Conservation (phyloP, 106 monocot species). For the Posidonia australis region DNA sequence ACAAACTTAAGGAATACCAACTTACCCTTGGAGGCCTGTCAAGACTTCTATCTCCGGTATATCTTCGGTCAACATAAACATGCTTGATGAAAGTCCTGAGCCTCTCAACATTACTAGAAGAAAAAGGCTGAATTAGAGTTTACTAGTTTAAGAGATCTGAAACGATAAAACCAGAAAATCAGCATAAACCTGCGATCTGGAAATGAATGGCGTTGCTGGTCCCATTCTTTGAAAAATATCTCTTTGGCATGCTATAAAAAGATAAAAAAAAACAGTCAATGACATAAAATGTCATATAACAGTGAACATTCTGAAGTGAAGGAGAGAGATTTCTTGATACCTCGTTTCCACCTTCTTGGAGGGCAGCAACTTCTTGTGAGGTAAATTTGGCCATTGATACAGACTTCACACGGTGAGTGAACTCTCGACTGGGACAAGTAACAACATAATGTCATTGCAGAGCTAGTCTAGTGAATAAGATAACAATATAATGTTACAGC, state of each 20-base stretch:
- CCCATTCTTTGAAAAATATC: slow-evolving; percentile 86
- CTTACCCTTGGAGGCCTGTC: slow-evolving; percentile 49
- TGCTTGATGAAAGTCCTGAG: slow-evolving; percentile 86
- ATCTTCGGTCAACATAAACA: slow-evolving; percentile 78
- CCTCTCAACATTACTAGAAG: slow-evolving; percentile 57
- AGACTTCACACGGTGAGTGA: slow-evolving; percentile 93
- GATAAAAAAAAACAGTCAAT: neutral
- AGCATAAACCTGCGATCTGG: slow-evolving; percentile 73
- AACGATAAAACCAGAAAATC: slow-evolving; percentile 1
- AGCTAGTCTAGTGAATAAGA: no score
- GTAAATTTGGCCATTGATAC: slow-evolving; percentile 96
- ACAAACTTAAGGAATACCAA: slow-evolving; percentile 17
- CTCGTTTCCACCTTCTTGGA: slow-evolving; percentile 95
- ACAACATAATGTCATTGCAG: neutral
- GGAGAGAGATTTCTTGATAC: slow-evolving; percentile 21
- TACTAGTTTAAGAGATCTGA: neutral
- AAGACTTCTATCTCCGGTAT: slow-evolving; percentile 39
- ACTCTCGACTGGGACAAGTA: slow-evolving; percentile 51
- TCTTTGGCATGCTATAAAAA: slow-evolving; percentile 51
- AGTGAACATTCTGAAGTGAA: neutral
- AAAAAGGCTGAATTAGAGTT: slow-evolving; percentile 8
- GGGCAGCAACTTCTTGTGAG: slow-evolving; percentile 70
- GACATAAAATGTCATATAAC: neutral
- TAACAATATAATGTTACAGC: no score
- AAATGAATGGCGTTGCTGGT: slow-evolving; percentile 58